Base-by-base conservation (phyloP, 352 stramenopile species). In the Pilasporangium apinafurcum region DNA sequence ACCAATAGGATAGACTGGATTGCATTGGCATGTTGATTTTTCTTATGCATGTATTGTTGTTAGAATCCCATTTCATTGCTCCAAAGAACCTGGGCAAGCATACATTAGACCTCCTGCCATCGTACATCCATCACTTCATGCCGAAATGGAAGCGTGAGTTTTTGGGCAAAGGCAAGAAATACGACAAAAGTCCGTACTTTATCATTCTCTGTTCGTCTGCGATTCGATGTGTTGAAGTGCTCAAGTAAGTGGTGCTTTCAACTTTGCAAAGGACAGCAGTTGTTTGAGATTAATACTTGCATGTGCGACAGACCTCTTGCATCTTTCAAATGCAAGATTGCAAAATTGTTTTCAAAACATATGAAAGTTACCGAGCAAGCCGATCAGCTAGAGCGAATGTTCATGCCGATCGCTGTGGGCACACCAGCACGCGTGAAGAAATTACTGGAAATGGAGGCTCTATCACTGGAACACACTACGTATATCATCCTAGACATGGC, bases 331-430 rank as follows among this genome's bases (percentile, higher is more conserved):
- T 86, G 93, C 48, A 88, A 90, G 20, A 69, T 95, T n/a, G 92
- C 86, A 32, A 98, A 98, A 61, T 72, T 98, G n/a, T 98, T 98
- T 65, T 85, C 73, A 36, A 97, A 97, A 53, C 90, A 98, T 59
- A 79, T 96, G 53, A 96, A 91, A 41, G 65, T 89, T 8, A 64
- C 90, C 30, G 79, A 96, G 47, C 94, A 98, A 59, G 73, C 74
- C 1, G 76, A 90, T 30, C 69, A 90, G 49, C 72, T 98, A 7
- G 59, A 67, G 22, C 58, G 64, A 28, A 71, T 59, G 10, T 94
- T 78, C 52, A 53, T 86, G 18, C 79, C 82, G 18, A 90, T 94
- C 38, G 73, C 82, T 9, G 76, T 94, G 18, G 82, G 82, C 20
- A 94, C 82, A 5, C 77, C 82, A 0, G 77, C 61, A 3, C 82